phyloP scores from a whole-genome alignment of 352 stramenopile genomes.

The Aphanomyces invadans region DNA sequence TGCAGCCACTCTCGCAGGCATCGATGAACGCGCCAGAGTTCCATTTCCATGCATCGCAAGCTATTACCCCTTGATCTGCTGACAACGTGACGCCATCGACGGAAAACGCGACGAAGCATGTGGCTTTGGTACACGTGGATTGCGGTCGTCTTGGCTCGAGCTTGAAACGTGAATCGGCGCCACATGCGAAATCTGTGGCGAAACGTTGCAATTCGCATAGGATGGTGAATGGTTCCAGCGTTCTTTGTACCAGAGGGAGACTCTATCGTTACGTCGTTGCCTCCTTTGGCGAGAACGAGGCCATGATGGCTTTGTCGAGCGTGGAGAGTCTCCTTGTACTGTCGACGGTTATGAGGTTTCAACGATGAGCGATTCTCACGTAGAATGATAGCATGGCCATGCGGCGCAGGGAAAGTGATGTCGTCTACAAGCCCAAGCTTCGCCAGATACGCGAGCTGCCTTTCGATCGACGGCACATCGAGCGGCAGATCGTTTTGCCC shows the following conservation, averaged over 20 bases:
- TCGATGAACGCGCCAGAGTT: not conserved
- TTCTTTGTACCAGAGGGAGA: too few species aligned
- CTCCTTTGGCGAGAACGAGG: too few species aligned
- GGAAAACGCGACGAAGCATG: not conserved
- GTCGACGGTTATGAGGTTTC: not conserved
- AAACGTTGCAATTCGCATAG: too few species aligned
- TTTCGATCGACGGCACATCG: constrained; percentile 11
- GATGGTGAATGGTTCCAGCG: too few species aligned
- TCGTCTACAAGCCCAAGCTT: not conserved
- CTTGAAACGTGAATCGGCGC: not conserved
- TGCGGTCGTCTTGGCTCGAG: not conserved
- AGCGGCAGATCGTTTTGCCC: not conserved
- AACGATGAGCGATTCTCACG: not conserved
- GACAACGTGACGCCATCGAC: not conserved
- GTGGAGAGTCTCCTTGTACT: not conserved
- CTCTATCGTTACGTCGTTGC: not conserved
- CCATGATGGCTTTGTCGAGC: too few species aligned
- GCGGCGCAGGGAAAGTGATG: not conserved
- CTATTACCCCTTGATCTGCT: not conserved
- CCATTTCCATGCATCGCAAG: not conserved
- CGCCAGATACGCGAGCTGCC: not conserved
- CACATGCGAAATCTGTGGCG: too few species aligned
- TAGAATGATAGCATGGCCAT: not conserved
- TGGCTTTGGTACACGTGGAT: not conserved
- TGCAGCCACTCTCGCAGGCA: not conserved